phyloP scores from a whole-genome alignment of 2,329 filamentous ascomycete species.

The Xylaria sp. region DNA sequence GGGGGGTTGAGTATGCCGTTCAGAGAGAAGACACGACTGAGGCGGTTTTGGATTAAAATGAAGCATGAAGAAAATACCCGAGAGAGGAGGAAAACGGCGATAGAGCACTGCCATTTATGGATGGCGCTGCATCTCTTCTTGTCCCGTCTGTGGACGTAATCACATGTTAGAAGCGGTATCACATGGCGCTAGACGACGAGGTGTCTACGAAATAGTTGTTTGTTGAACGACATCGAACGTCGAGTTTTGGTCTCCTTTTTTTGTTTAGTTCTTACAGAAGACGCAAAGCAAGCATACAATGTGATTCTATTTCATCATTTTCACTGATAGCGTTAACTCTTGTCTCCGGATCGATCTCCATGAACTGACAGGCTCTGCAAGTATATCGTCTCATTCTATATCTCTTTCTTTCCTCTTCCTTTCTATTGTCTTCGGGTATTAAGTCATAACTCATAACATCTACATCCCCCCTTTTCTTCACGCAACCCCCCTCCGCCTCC shows the following conservation, averaged over 20 bases:
- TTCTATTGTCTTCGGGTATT: not conserved
- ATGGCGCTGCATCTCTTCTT: not conserved
- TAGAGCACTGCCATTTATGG: not conserved
- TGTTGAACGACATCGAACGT: not conserved
- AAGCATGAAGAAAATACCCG: not conserved
- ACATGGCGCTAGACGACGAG: not conserved
- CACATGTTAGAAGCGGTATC: not conserved
- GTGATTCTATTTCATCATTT: not conserved
- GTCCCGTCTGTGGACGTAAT: not conserved
- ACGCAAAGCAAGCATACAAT: not conserved
- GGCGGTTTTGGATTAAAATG: not conserved
- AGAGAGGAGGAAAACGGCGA: not conserved
- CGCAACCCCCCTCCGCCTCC: constrained; percentile 53
- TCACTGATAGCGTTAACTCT: not conserved
- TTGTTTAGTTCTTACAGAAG: not conserved
- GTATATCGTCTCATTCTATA: not conserved
- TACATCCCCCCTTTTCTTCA: not conserved
- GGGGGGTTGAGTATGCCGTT: not conserved
- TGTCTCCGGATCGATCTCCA: not conserved
- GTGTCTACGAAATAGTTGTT: not conserved
- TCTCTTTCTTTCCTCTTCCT: not conserved
- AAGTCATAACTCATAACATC: not conserved
- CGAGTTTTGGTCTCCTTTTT: not conserved
- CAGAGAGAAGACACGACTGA: not conserved
- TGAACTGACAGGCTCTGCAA: not conserved